These are phyloP conservation scores for Coelastrella sp. DNA, from an alignment of 139 green algal genomes.

Conservation along the genomic window DNA sequence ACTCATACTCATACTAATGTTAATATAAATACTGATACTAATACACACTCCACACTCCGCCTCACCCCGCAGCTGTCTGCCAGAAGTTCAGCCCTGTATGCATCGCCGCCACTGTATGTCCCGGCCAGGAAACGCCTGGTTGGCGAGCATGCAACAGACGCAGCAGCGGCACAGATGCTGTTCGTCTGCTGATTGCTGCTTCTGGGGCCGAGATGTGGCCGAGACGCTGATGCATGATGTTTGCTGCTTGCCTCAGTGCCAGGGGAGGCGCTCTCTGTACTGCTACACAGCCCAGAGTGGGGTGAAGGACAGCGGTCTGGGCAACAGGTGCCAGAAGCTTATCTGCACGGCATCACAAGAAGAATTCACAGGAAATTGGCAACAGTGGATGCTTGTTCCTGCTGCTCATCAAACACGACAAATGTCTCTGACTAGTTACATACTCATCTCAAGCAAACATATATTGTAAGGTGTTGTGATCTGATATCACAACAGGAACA, in stretches of 20 bases:
- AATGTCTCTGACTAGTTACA: too few species aligned
- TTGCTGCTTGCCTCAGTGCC: conserved; percentile 33
- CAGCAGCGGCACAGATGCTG: conserved; percentile 52
- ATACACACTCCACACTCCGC: too few species aligned
- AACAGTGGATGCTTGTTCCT: too few species aligned
- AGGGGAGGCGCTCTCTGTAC: conserved; percentile 43
- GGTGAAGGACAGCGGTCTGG: conserved; percentile 50
- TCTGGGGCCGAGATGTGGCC: conserved; percentile 29
- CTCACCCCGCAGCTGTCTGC: conserved; percentile 37
- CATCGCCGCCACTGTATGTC: conserved; percentile 36
- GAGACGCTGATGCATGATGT: conserved; percentile 48
- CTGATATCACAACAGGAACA: neutral
- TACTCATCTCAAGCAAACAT: neutral
- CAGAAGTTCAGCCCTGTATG: conserved; percentile 52
- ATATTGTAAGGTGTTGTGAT: neutral
- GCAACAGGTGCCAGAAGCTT: conserved; percentile 48
- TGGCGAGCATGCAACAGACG: neutral
- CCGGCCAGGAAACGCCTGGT: conserved; percentile 11
- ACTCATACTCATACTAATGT: too few species aligned
- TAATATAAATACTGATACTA: too few species aligned
- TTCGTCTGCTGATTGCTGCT: conserved; percentile 40
- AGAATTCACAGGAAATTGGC: too few species aligned
- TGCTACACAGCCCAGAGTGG: conserved; percentile 50
- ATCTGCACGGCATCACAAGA: neutral
- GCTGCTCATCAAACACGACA: too few species aligned